Conservation (phyloP, 2,329 filamentous ascomycete species). For the Aspergillus carbonarius region DNA sequence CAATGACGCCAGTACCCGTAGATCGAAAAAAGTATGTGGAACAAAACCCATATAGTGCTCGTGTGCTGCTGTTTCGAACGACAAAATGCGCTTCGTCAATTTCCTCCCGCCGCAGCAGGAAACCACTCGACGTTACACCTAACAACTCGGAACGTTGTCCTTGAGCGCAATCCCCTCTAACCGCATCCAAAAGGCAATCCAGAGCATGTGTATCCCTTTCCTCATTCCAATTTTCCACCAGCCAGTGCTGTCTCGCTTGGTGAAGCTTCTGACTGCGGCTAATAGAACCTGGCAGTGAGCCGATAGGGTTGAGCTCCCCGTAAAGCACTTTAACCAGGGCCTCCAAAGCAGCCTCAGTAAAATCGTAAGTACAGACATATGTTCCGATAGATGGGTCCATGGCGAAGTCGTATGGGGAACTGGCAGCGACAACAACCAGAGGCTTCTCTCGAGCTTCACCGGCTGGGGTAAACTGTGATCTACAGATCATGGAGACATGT, state of each 20-base stretch:
- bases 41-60: slow-evolving; percentile 87
- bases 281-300: slow-evolving; percentile 67
- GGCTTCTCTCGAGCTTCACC: slow-evolving; percentile 66
- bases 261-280: slow-evolving; percentile 83
- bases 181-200: slow-evolving; percentile 69
- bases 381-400: slow-evolving; percentile 88
- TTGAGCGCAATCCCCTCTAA: slow-evolving; percentile 62
- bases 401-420: slow-evolving; percentile 94
- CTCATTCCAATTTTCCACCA: slow-evolving; percentile 84
- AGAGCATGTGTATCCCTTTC: slow-evolving; percentile 72
- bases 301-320: slow-evolving; percentile 64
- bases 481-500: slow-evolving; percentile 91
- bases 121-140: slow-evolving; percentile 69
- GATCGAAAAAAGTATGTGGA: slow-evolving; percentile 77
- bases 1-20: slow-evolving; percentile 73
- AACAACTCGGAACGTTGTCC: slow-evolving; percentile 68
- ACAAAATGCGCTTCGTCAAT: slow-evolving; percentile 85
- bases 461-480: slow-evolving; percentile 38
- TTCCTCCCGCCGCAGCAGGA: slow-evolving; percentile 68
- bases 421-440: slow-evolving; percentile 85
- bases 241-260: slow-evolving; percentile 91
- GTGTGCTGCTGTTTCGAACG: slow-evolving; percentile 88
- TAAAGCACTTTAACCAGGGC: slow-evolving; percentile 81
- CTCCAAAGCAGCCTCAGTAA: slow-evolving; percentile 86
- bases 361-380: slow-evolving; percentile 94